Base-by-base conservation (phyloP, 768 basidiomycete species). In the Xerocomellus chrysenteron region DNA sequence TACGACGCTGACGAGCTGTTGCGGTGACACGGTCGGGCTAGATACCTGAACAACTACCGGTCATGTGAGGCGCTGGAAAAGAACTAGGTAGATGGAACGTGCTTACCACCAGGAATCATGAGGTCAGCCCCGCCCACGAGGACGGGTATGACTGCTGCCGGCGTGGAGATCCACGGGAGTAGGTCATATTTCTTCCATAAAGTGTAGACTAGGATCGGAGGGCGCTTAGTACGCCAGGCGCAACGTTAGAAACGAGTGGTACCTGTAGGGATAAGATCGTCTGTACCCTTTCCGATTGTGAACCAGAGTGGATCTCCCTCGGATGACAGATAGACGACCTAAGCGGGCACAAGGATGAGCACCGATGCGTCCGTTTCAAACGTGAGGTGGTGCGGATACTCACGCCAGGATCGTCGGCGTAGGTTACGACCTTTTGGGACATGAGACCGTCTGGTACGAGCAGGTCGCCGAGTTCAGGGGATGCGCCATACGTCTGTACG, bases 91-190 rank as follows among this genome's bases (percentile, higher is more conserved):
- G 41, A 46, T 6, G 6, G 21, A 16, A 24, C 1, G 24, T 44
- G 75, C 85, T 66, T 66, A 88, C 89, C 88, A 71, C 91, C 92
- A 5, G 92, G 90, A 35, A 89, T 84, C 90, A 94, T 93, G 9
- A 94, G 80, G 74, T 94, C 91, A 0, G 92, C 90, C n/a, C 92
- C 92, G 11, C 82, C 83, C 4, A 83, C 74, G 13, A 94, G 78
- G 26, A 86, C 77, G 1, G 86, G 86, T 37, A 92, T 82, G 30
- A 92, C 91, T 12, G 82, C 73, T 2, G 81, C 68, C 3, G 90
- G 88, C 0, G 91, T 92, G 3, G 84, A 82, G n/a, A 94, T 60
- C 56, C 80, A 79, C 0, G 90, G 88, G 10, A 94, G 76, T 1
- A 94, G 73, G 39, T 82, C 78, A 11, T 81, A 80, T 41, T 81